These are phyloP conservation scores for Elaeis guineensis DNA, from an alignment of 176 grass and related monocot species.

Conservation along the genomic window DNA sequence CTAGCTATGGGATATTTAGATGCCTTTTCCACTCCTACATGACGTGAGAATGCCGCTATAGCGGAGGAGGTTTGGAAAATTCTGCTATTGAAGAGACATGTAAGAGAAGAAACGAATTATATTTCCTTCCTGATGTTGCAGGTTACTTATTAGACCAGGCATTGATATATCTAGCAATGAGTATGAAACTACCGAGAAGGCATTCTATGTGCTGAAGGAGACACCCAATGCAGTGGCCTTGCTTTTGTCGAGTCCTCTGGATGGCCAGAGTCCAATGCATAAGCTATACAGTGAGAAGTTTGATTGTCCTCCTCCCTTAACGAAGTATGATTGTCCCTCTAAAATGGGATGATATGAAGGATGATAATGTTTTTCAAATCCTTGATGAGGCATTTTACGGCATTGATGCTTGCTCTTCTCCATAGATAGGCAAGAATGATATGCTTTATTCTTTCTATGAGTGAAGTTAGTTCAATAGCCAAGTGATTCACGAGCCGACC, in stretches of 20 bases:
- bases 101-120: conserved; percentile 18
- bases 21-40: conserved; percentile 19
- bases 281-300: conserved; percentile 1
- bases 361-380: conserved; percentile 17
- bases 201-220: conserved; percentile 17
- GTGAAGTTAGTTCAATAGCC: too few relatives aligned
- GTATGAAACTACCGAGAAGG: conserved; percentile 21
- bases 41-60: conserved; percentile 18
- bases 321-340: conserved; percentile 14
- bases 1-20: conserved; percentile 25
- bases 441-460: too few relatives aligned
- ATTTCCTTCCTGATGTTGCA: conserved; percentile 17
- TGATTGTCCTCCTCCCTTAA: conserved; percentile 7
- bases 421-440: background rate
- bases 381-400: conserved; percentile 20
- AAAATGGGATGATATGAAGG: conserved; percentile 26
- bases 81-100: conserved; percentile 25
- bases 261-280: background rate
- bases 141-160: conserved; percentile 26
- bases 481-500: too few relatives aligned
- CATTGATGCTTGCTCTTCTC: conserved; percentile 2
- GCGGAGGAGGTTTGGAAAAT: conserved; percentile 25
- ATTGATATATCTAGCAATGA: conserved; percentile 28
- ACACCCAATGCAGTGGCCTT: conserved; percentile 17
- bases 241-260: conserved; percentile 17